A percentile compares a stretch with the other conserved stretches of the same genome.
Conservation (phyloP, 169 alveolate genomes). For the Perkinsus chesapeaki region DNA sequence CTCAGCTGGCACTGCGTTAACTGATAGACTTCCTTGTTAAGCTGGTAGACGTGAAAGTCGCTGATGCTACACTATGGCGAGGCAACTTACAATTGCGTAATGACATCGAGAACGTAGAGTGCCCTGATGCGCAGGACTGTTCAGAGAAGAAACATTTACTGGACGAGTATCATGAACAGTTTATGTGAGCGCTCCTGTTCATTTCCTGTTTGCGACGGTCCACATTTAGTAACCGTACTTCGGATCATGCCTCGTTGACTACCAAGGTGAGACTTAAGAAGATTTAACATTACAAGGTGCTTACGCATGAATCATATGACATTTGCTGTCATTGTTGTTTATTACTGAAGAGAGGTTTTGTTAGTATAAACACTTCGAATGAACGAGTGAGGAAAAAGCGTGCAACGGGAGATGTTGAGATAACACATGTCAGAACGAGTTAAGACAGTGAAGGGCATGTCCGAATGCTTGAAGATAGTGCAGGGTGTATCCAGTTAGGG, state of each 20-base stretch:
- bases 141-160: neutral
- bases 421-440: too few species aligned
- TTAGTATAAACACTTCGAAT: too few species aligned
- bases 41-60: neutral
- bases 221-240: neutral
- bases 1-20: neutral
- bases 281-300: neutral
- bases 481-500: too few species aligned
- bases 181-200: neutral
- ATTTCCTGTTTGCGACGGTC: neutral
- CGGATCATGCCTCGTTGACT: neutral
- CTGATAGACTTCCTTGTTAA: neutral
- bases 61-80: neutral
- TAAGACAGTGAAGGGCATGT: too few species aligned
- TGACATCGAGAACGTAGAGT: neutral
- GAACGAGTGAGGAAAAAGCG: too few species aligned
- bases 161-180: neutral
- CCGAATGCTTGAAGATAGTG: too few species aligned
- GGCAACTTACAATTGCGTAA: neutral
- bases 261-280: neutral
- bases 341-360: too few species aligned
- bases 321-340: neutral
- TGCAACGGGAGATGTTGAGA: too few species aligned
- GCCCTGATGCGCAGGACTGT: neutral
- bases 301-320: neutral